These are phyloP conservation scores for Paraleonurus japonicus DNA, from an alignment of 257 asterid species.

Conservation along the genomic window DNA sequence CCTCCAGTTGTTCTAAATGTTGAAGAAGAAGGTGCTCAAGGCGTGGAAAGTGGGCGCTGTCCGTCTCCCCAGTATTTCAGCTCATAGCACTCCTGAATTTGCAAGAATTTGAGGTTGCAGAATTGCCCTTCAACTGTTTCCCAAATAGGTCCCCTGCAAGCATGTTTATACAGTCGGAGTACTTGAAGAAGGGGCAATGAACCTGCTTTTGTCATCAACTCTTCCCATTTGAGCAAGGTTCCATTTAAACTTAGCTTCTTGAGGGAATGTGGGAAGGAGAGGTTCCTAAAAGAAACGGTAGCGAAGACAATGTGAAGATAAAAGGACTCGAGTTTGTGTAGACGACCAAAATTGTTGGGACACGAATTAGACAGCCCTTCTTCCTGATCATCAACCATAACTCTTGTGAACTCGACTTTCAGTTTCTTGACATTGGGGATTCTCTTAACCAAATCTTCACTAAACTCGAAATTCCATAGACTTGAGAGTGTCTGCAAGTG, in stretches of 20 bases:
- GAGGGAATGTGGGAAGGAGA: too few relatives aligned
- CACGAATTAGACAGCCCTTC: neutral
- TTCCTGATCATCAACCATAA: too few relatives aligned
- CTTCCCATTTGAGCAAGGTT: neutral
- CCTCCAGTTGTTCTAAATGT: neutral
- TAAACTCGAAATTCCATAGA: neutral
- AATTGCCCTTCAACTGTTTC: neutral
- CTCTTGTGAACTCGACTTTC: neutral
- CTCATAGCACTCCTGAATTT: neutral
- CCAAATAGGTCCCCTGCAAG: neutral
- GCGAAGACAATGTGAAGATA: too few relatives aligned
- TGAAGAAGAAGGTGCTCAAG: neutral
- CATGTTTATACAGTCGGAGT: neutral
- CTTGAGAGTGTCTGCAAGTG: too few relatives aligned
- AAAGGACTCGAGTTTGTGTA: neutral
- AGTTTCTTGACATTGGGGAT: neutral
- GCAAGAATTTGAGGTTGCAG: neutral
- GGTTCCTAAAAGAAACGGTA: too few relatives aligned
- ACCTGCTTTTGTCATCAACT: neutral
- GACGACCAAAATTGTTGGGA: neutral
- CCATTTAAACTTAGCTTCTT: neutral
- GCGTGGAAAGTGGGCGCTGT: neutral
- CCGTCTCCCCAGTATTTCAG: neutral
- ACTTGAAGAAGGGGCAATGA: neutral
- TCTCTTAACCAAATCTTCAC: neutral